These are phyloP conservation scores for Fusarium sp. DNA, from an alignment of 2,329 filamentous ascomycete genomes.

Conservation along the genomic window DNA sequence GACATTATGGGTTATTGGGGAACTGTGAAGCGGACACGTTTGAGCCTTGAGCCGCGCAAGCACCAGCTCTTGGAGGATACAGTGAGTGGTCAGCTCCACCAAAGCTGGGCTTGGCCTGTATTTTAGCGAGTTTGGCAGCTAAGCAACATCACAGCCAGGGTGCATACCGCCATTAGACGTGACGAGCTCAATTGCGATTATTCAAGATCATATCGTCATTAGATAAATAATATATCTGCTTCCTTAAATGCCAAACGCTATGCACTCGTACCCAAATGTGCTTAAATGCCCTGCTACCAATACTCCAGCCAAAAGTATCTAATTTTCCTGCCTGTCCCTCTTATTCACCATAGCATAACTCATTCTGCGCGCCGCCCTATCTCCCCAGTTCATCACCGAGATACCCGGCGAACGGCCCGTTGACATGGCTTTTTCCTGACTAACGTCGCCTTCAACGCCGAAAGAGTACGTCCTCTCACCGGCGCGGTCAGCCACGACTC, in stretches of 20 bases:
- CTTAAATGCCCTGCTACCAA: constrained; percentile 15
- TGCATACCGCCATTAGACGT: background rate
- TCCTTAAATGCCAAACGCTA: constrained; percentile 25
- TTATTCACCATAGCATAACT: constrained; percentile 40
- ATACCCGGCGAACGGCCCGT: constrained; percentile 40
- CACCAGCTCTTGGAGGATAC: background rate
- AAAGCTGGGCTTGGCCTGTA: constrained; percentile 24
- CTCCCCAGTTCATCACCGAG: constrained; percentile 42
- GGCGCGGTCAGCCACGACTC: constrained; percentile 37
- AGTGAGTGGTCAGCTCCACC: constrained; percentile 29
- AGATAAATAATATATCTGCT: constrained; percentile 16
- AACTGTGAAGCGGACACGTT: constrained; percentile 29
- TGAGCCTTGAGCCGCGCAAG: constrained; percentile 30
- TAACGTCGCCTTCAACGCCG: constrained; percentile 46
- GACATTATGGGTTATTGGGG: constrained; percentile 29
- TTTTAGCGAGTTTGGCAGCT: constrained; percentile 17
- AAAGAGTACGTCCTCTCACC: constrained; percentile 44
- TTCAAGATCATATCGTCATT: constrained; percentile 22
- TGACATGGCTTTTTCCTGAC: constrained; percentile 40
- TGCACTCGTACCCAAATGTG: constrained; percentile 16
- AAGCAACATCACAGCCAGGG: background rate
- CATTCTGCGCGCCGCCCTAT: constrained; percentile 38
- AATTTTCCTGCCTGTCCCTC: constrained; percentile 20
- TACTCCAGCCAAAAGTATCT: background rate
- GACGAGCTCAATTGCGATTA: background rate